phyloP scores from a whole-genome alignment of 129 eudicot genomes.

The Centella asiatica region DNA sequence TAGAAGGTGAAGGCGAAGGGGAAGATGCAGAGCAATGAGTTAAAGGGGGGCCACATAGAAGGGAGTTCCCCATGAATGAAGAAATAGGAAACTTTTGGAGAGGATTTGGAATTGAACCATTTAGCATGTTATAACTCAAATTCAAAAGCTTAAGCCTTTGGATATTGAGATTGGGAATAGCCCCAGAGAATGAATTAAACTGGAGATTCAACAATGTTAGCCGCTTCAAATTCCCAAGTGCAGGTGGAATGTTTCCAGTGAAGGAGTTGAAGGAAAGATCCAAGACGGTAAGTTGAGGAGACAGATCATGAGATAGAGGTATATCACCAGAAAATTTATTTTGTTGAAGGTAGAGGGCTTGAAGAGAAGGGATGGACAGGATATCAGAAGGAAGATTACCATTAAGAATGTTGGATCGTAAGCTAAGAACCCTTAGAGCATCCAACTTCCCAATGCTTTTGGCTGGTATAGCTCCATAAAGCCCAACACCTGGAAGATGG shows the following conservation, averaged over 20 bases:
- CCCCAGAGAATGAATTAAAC: slow-evolving; percentile 58
- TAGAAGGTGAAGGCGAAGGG: slow-evolving; percentile 32
- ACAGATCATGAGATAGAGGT: slow-evolving; percentile 32
- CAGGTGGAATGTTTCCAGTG: slow-evolving; percentile 43
- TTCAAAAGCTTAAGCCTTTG: slow-evolving; percentile 50
- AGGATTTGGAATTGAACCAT: slow-evolving; percentile 62
- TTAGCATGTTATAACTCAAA: slow-evolving; percentile 52
- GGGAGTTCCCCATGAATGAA: slow-evolving; percentile 56
- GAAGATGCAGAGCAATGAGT: slow-evolving; percentile 33
- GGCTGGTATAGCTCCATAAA: slow-evolving; percentile 62
- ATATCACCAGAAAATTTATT: slow-evolving; percentile 60
- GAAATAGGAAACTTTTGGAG: slow-evolving; percentile 60
- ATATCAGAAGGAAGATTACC: slow-evolving; percentile 73
- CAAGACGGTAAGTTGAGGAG: slow-evolving; percentile 42
- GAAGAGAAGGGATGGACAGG: slow-evolving; percentile 61
- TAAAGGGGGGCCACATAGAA: slow-evolving; percentile 61
- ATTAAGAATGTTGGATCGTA: slow-evolving; percentile 61
- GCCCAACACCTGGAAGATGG: slow-evolving; percentile 84
- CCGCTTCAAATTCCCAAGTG: slow-evolving; percentile 34
- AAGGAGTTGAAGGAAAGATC: slow-evolving; percentile 76
- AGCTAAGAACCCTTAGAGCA: slow-evolving; percentile 60
- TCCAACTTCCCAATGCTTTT: slow-evolving; percentile 53
- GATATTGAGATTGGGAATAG: slow-evolving; percentile 44
- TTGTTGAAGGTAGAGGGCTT: slow-evolving; percentile 55
- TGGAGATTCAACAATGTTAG: slow-evolving; percentile 53